Evolutionary conservation across 371 early-diverging fungal genomes (phyloP).

Genomic region (Haplosporangium sp.): DNA sequence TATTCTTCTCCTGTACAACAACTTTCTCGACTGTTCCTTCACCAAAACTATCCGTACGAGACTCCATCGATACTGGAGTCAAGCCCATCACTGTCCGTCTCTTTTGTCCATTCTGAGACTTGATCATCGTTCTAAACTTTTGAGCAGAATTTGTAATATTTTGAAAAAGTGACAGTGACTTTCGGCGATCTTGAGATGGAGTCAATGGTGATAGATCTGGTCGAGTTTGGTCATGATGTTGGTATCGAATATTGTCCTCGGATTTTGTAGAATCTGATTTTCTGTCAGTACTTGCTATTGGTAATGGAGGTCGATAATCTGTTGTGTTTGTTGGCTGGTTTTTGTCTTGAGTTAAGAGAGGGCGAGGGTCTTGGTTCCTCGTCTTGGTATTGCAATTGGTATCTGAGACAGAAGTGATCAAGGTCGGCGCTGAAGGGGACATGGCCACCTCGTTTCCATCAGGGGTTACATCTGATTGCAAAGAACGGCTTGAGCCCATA

Average conservation of each 20-base stretch:
- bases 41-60: background rate
- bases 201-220: background rate
- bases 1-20: background rate
- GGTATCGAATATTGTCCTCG: background rate
- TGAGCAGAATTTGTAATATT: constrained; percentile 40
- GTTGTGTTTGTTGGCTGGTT: background rate
- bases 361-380: background rate
- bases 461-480: background rate
- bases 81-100: constrained; percentile 11
- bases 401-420: constrained; percentile 25
- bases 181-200: constrained; percentile 19
- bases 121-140: constrained; percentile 31
- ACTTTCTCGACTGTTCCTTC: constrained; percentile 9
- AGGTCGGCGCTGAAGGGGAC: background rate
- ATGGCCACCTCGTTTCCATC: background rate
- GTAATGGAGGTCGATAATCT: background rate
- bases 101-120: constrained; percentile 22
- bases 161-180: constrained; percentile 34
- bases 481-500: background rate
- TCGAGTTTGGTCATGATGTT: background rate
- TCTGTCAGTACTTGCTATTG: background rate
- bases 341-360: constrained; percentile 6
- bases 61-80: background rate
- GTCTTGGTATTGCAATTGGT: constrained; percentile 3
- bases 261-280: background rate